Evolutionary conservation across 2,329 filamentous ascomycete genomes (phyloP).

Genomic region (Rutstroemia sydowiana): DNA sequence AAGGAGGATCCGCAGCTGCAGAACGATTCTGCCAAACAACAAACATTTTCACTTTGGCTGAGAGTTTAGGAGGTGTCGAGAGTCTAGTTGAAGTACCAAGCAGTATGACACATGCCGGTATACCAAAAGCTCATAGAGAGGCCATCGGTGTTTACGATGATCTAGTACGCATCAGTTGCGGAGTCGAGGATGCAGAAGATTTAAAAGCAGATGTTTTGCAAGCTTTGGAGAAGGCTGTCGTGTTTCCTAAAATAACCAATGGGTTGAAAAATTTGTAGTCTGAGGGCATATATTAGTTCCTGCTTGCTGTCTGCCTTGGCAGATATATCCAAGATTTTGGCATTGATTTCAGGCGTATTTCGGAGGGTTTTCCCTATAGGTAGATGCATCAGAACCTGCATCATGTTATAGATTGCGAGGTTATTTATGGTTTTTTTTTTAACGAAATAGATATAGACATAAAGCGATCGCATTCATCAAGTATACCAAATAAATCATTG

Average conservation of each 20-base stretch:
- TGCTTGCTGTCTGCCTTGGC: too few species aligned
- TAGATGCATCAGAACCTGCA: too few species aligned
- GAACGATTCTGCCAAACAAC: slow-evolving; percentile 89
- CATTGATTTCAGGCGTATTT: not conserved
- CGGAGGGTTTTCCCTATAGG: too few species aligned
- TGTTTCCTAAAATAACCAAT: slow-evolving; percentile 28
- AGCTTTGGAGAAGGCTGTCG: slow-evolving; percentile 71
- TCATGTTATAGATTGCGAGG: too few species aligned
- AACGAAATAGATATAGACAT: too few species aligned
- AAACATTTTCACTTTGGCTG: slow-evolving; percentile 85
- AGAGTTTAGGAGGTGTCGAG: slow-evolving; percentile 89
- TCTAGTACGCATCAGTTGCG: slow-evolving; percentile 85
- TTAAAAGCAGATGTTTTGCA: slow-evolving; percentile 73
- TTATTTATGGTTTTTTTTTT: too few species aligned
- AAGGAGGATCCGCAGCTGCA: slow-evolving; percentile 76
- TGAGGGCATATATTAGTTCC: too few species aligned
- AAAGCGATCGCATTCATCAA: too few species aligned
- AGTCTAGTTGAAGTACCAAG: slow-evolving; percentile 85
- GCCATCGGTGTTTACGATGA: slow-evolving; percentile 92
- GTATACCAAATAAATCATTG: too few species aligned
- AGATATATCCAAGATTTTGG: not conserved
- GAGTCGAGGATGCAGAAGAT: slow-evolving; percentile 85
- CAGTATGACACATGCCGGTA: slow-evolving; percentile 95
- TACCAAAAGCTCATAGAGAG: slow-evolving; percentile 84
- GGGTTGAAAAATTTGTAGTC: slow-evolving; percentile 14